These are phyloP conservation scores for Kurtzmaniella cleridarum DNA, from an alignment of 805 yeast genomes.

Conservation along the genomic window DNA sequence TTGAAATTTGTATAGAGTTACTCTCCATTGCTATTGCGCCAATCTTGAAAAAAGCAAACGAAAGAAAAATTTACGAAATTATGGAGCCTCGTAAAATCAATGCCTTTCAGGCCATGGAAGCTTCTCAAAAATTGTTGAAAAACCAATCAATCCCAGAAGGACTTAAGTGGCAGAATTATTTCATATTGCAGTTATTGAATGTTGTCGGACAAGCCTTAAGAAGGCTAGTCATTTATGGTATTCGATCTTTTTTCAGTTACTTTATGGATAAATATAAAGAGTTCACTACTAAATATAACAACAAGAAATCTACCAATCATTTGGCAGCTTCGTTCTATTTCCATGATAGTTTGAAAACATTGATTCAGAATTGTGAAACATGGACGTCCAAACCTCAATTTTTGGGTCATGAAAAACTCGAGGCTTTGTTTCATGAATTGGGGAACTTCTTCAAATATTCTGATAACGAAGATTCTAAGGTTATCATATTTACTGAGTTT, in stretches of 20 bases:
- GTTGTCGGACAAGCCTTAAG: slow-evolving; percentile 68
- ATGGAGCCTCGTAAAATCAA: slow-evolving; percentile 65
- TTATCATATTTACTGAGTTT: slow-evolving; percentile 81
- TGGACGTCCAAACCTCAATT: slow-evolving; percentile 32
- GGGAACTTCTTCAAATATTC: slow-evolving; percentile 44
- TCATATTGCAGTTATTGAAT: slow-evolving; percentile 55
- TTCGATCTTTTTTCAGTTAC: slow-evolving; percentile 67
- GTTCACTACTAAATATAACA: slow-evolving; percentile 51
- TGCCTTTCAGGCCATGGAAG: slow-evolving; percentile 66
- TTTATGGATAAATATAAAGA: slow-evolving; percentile 54
- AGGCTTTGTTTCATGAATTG: slow-evolving; percentile 52
- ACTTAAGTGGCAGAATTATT: slow-evolving; percentile 66
- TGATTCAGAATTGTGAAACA: slow-evolving; percentile 42
- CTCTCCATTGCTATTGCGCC: slow-evolving; percentile 67
- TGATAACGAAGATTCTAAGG: slow-evolving; percentile 53
- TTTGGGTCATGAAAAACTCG: slow-evolving; percentile 71
- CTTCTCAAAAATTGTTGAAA: slow-evolving; percentile 50
- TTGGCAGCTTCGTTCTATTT: slow-evolving; percentile 57
- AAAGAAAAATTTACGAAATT: slow-evolving; percentile 55
- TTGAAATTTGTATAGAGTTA: slow-evolving; percentile 48
- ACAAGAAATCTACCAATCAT: slow-evolving; percentile 58
- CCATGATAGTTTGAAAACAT: slow-evolving; percentile 40
- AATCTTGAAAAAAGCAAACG: slow-evolving; percentile 56
- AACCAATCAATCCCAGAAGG: slow-evolving; percentile 61
- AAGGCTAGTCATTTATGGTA: slow-evolving; percentile 75